These are phyloP conservation scores for Luvunga scandens DNA, from an alignment of 345 rosid species.

Conservation along the genomic window DNA sequence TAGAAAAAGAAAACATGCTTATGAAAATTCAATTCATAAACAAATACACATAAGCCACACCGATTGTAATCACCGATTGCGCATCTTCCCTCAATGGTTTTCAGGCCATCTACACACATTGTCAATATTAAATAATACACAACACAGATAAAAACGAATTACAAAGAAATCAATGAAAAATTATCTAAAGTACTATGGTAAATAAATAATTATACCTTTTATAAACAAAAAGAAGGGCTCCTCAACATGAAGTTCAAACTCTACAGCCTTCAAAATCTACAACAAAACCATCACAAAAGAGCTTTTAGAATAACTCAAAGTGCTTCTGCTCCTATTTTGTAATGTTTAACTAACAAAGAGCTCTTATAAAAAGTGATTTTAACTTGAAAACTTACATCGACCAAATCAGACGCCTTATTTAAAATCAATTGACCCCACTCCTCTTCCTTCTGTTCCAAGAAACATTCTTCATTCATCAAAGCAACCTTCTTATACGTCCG, in stretches of 20 bases:
- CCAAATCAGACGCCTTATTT: constrained; percentile 32
- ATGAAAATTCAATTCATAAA: neutral
- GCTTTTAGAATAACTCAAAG: neutral
- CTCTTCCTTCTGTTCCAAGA: constrained; percentile 31
- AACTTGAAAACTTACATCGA: constrained; percentile 28
- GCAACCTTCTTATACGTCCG: constrained; percentile 20
- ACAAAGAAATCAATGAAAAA: neutral
- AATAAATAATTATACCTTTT: constrained; percentile 35
- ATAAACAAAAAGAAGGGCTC: constrained; percentile 46
- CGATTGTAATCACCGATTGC: constrained; percentile 31
- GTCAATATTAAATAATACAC: constrained; percentile 1
- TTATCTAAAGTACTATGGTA: neutral
- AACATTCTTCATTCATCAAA: constrained; percentile 22
- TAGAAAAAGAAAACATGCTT: neutral
- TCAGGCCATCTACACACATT: constrained; percentile 39
- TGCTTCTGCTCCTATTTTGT: neutral
- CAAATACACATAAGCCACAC: constrained; percentile 20
- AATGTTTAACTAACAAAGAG: neutral
- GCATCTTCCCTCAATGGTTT: constrained; percentile 51
- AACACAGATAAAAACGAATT: neutral
- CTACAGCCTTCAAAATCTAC: constrained; percentile 33
- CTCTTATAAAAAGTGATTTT: neutral
- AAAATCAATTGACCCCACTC: constrained; percentile 38
- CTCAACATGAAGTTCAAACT: constrained; percentile 42
- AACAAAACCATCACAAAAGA: neutral